Evolutionary conservation across 768 basidiomycete genomes (phyloP), one percentile per base, ranked within the genome.

Genomic region (Tricholoma flavovirens): DNA sequence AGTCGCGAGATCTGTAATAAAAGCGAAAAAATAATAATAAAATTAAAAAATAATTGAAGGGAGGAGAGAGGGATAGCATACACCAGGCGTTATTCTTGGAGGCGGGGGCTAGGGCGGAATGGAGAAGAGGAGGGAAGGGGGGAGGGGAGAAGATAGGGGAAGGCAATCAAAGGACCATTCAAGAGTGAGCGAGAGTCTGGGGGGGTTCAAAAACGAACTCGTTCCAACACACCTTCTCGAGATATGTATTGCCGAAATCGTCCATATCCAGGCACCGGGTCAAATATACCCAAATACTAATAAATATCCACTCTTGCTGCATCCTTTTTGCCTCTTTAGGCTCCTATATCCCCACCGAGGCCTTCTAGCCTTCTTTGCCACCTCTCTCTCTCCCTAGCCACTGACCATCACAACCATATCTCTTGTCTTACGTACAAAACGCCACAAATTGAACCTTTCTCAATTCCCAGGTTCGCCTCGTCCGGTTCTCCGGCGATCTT

Each of bases 1-100:
- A 90, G 90, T 92, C 89, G 89, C 89, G 89, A 92, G 90, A 81
- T 82, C 86, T 90, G 67, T 21, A 24, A 43, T 49, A 50, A 17
- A n/a, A 32, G 26, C 0, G 69, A 68, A 17, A 49, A 61, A 56
- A 21, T 64, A 63, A 26, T 64, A 57, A 42, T 40, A 51, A 10
- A 49, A 22, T n/a, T n/a, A 11, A 21, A 24, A 1, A 58, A 38
- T 56, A 38, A 38, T 42, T 19, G n/a, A n/a, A 21, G 40, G 19
- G 50, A 33, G 24, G 26, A 21, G 2, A 12, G 15, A 17, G 21
- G 40, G 14, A 3, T 26, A 5, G 68, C 73, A 35, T 57, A 77
- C 76, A 67, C 73, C 77, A 78, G 67, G 78, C 78, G 77, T 68
- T 72, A 72, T 77, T 73, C 77, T 79, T 77, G 73, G 24, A 68